Conservation (phyloP, 2,329 filamentous ascomycete species). For the Scytalidium lignicola region DNA sequence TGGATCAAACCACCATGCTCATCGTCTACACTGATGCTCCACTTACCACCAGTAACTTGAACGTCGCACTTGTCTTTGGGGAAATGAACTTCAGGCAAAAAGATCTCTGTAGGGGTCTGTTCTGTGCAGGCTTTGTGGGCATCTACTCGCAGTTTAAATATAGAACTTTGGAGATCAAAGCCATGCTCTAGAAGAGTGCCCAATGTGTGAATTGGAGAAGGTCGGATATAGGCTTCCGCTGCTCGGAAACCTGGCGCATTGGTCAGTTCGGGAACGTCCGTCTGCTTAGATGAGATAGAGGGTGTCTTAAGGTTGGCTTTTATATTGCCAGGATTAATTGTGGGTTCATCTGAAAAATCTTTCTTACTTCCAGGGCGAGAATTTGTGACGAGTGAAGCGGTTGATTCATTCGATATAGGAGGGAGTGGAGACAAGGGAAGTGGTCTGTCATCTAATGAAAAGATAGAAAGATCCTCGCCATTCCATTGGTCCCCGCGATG, state of each 20-base stretch:
- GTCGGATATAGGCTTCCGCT: conserved; percentile 88
- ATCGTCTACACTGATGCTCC: conserved; percentile 75
- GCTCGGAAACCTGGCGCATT: conserved; percentile 73
- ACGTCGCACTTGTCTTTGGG: conserved; percentile 68
- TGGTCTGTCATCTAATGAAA: conserved; percentile 73
- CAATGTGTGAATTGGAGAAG: conserved; percentile 69
- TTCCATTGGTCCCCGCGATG: conserved; percentile 94
- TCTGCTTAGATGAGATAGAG: conserved; percentile 56
- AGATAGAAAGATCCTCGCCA: conserved; percentile 91
- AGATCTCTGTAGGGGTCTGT: conserved; percentile 72
- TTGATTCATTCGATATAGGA: conserved; percentile 39
- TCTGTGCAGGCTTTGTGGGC: conserved; percentile 55
- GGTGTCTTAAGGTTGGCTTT: conserved; percentile 65
- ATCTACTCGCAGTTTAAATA: conserved; percentile 67
- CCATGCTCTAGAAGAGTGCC: conserved; percentile 67
- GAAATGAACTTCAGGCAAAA: conserved; percentile 89
- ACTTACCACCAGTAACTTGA: conserved; percentile 79
- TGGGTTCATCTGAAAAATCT: conserved; percentile 45
- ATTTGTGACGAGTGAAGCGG: conserved; percentile 38
- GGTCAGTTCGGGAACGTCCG: conserved; percentile 51
- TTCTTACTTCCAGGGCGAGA: conserved; percentile 32
- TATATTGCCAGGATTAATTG: conserved; percentile 70
- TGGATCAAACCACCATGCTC: conserved; percentile 66
- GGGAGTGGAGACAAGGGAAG: conserved; percentile 49
- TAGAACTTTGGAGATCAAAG: conserved; percentile 77